These are phyloP conservation scores for Circinella minor DNA, from an alignment of 371 early-diverging fungal species.

Conservation along the genomic window DNA sequence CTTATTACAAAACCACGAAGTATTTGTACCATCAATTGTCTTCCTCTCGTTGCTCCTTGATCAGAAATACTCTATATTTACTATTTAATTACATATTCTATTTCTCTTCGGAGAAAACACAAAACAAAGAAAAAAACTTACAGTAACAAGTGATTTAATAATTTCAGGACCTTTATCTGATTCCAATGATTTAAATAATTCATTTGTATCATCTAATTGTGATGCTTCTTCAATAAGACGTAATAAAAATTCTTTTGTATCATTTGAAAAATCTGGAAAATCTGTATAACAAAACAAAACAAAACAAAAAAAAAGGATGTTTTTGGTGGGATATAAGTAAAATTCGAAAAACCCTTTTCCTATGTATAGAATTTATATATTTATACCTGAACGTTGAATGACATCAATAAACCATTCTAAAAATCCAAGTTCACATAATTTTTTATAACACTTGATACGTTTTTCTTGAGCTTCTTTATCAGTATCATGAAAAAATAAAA, in stretches of 20 bases:
- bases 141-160: conserved; percentile 6
- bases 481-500: conserved; percentile 42
- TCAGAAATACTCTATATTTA: not conserved
- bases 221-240: conserved; percentile 48
- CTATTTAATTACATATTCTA: too few species aligned
- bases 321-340: too few species aligned
- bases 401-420: conserved; percentile 38
- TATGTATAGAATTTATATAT: too few species aligned
- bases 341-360: too few species aligned
- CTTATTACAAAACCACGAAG: not conserved
- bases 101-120: too few species aligned
- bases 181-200: conserved; percentile 21
- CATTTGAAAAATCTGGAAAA: conserved; percentile 29
- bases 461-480: conserved; percentile 36
- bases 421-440: conserved; percentile 31
- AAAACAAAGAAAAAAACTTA: not conserved
- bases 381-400: conserved; percentile 31
- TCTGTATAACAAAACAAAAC: conserved; percentile 9
- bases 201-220: conserved; percentile 38
- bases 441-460: conserved; percentile 27
- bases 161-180: conserved; percentile 1
- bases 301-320: too few species aligned
- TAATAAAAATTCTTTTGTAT: conserved; percentile 38
- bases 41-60: conserved; percentile 3
- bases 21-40: not conserved